Conservation (phyloP, 352 stramenopile genomes). For the Phytophthora vignae region DNA sequence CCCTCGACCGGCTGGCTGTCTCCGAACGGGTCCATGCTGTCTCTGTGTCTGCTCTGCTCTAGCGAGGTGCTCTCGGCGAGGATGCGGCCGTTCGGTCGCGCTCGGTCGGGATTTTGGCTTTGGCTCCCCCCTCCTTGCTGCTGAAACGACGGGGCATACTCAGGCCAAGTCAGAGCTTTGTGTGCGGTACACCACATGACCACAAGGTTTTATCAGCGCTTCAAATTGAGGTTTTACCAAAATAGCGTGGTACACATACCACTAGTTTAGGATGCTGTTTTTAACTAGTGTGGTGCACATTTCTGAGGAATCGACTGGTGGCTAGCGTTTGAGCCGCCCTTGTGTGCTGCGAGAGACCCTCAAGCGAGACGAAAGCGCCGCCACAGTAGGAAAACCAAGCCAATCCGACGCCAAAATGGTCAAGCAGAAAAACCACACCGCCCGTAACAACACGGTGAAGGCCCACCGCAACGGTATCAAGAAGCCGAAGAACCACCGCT, state of each 20-base stretch:
- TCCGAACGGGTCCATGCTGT: slow-evolving; percentile 73
- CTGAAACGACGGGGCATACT: slow-evolving; percentile 31
- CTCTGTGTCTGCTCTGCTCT: slow-evolving; percentile 9
- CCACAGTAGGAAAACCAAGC: slow-evolving; percentile 67
- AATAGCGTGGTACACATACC: neutral
- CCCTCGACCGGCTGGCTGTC: slow-evolving; percentile 40
- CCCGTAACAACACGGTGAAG: slow-evolving; percentile 98
- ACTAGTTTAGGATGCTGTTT: neutral
- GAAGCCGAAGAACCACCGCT: slow-evolving; percentile 96
- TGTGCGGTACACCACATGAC: slow-evolving; percentile 19
- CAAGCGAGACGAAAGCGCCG: slow-evolving; percentile 8
- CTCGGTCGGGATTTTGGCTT: slow-evolving; percentile 28
- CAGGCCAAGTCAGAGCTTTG: slow-evolving; percentile 8
- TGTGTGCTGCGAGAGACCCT: neutral
- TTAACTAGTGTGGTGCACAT: slow-evolving; percentile 20
- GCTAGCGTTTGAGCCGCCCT: slow-evolving; percentile 32
- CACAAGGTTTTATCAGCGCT: slow-evolving; percentile 22
- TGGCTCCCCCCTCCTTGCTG: slow-evolving; percentile 21
- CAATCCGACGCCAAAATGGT: slow-evolving; percentile 79
- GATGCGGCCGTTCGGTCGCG: slow-evolving; percentile 24
- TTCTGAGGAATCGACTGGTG: slow-evolving; percentile 30
- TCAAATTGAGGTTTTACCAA: slow-evolving; percentile 39
- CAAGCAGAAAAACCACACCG: slow-evolving; percentile 98
- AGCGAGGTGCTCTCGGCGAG: neutral
- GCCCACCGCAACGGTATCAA: slow-evolving; percentile 98